Percentiles rank a stretch among this genome's conserved stretches.
Conservation (phyloP, 805 yeast genomes). For the Lipomyces kockii region DNA sequence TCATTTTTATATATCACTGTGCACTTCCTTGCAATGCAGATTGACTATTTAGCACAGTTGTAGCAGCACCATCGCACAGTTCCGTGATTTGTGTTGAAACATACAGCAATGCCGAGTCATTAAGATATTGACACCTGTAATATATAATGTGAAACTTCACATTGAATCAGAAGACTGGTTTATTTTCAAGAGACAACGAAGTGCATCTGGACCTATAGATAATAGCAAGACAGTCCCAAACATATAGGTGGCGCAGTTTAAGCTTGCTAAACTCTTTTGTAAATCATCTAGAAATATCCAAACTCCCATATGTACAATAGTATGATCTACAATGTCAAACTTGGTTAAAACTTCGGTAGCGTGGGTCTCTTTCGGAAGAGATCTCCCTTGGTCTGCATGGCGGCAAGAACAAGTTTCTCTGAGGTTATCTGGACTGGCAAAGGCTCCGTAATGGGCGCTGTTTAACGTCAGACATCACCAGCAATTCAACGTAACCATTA, state of each 20-base stretch:
- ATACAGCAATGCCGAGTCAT: too few species aligned
- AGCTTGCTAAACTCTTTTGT: background rate
- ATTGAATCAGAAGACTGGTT: background rate
- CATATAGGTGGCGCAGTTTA: background rate
- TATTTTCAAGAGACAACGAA: background rate
- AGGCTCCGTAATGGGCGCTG: constrained; percentile 27
- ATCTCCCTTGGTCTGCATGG: constrained; percentile 33
- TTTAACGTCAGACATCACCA: background rate
- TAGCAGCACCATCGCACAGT: too few species aligned
- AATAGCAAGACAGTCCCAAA: background rate
- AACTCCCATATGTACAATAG: constrained; percentile 11
- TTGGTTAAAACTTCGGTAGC: constrained; percentile 15
- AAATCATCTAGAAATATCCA: background rate
- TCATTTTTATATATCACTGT: background rate
- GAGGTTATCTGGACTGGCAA: constrained; percentile 16
- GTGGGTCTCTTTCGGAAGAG: constrained; percentile 29
- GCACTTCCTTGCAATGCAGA: too few species aligned
- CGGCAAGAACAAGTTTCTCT: background rate
- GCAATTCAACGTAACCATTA: background rate
- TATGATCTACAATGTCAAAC: background rate
- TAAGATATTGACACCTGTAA: background rate
- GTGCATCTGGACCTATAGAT: background rate
- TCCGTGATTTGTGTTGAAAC: too few species aligned
- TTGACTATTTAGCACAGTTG: too few species aligned
- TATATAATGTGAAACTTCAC: background rate